Base-by-base conservation (phyloP, 1,284 basidiomycete genomes). In the Psilocybe mexicana region DNA sequence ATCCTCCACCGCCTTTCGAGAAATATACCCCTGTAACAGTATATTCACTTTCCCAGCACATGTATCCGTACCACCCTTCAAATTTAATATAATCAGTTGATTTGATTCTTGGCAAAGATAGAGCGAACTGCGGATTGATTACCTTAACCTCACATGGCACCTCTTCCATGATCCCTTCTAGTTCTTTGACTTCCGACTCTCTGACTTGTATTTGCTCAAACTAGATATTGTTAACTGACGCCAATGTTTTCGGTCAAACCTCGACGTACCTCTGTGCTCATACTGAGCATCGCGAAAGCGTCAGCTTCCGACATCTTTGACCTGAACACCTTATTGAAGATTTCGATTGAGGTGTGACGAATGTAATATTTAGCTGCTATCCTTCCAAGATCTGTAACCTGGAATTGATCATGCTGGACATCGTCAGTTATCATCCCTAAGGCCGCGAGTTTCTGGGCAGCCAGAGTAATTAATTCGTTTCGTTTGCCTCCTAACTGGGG, bases 361-460 rank as follows among this genome's bases (percentile, higher is more conserved):
- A 99, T 91, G 74, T 99, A 99, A 74, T 98, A 99, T 70, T 92
- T 95, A 2, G 96, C 94, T 0, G 97, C 96, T 65, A 99, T 96
- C 59, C 94, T 82, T 12, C 97, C 97, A 2, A 98, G 75, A 65
- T 98, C 95, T 11, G 92, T 94, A 62, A 92, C 87, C 2, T 80
- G 76, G 58, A 98, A 87, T 1, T 81, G 76, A 40, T 86, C 88
- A 2, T 78, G 81, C 2, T 74, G 70, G 45, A 79, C 75, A 67
- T 95, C 88, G 67, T 89, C 91, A 28, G 83, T 79, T 56, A 98
- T 88, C 97, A 99, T 99, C 57, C 85, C 82, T 18, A 88, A 82
- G 33, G 84, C 78, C n/a, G 84, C 81, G 1, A 99, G 83, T 60
- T 80, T 83, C 49, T 80, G 77, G 14, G 93, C 93, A 1, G 94